These are phyloP conservation scores for Amanita rimosa DNA, from an alignment of 768 basidiomycete genomes.

Conservation along the genomic window DNA sequence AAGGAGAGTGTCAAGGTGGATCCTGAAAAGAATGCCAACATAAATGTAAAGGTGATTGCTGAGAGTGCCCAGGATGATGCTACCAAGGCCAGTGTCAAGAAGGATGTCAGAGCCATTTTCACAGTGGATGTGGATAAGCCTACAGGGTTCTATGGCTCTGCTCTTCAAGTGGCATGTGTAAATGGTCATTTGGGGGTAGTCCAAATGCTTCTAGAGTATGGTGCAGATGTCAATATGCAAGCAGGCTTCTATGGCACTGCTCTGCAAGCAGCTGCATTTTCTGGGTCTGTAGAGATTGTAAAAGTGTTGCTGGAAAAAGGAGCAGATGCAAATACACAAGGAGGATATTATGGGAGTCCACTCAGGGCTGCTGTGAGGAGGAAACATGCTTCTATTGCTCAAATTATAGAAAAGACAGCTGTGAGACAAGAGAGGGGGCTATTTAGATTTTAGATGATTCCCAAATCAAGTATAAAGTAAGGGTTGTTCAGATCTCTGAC, in stretches of 20 bases:
- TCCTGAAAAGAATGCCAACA: no score
- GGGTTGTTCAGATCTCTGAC: no score
- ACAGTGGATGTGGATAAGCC: background rate
- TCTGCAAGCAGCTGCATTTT: background rate
- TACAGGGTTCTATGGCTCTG: background rate
- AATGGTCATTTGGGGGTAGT: background rate
- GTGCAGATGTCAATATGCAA: conserved; percentile 1
- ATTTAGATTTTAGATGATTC: background rate
- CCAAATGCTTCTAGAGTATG: background rate
- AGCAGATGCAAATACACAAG: conserved; percentile 1
- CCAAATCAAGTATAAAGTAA: no score
- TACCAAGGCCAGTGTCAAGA: background rate
- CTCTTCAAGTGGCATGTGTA: background rate
- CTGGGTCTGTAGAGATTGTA: background rate
- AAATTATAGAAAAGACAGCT: background rate
- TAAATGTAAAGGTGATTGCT: no score
- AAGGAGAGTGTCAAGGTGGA: no score
- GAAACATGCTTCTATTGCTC: background rate
- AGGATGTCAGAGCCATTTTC: no score
- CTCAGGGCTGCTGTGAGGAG: background rate
- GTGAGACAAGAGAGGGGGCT: no score
- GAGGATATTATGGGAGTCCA: conserved; percentile 2
- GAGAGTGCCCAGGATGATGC: no score
- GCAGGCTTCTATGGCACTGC: background rate
- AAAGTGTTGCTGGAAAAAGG: background rate